These are phyloP conservation scores for Magnusiomyces magnusii DNA, from an alignment of 1,139 yeast species.

Conservation along the genomic window DNA sequence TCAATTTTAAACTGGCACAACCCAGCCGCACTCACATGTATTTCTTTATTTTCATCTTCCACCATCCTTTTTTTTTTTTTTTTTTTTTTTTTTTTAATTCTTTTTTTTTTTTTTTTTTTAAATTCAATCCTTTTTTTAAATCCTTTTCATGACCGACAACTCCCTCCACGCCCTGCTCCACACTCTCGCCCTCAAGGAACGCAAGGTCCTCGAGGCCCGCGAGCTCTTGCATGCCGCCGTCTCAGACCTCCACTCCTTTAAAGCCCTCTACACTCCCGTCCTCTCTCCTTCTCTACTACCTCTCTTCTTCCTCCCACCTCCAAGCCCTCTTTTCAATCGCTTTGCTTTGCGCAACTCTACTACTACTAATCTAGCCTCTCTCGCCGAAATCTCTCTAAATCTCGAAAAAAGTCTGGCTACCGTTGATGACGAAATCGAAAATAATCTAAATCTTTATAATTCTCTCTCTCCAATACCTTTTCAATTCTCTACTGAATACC, in stretches of 20 bases:
- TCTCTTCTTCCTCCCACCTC: background rate
- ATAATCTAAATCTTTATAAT: no score
- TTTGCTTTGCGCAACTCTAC: background rate
- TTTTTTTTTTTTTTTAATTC: no score
- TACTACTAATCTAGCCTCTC: background rate
- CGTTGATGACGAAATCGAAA: constrained; percentile 2
- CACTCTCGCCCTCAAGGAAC: constrained; percentile 33
- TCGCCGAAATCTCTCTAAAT: background rate
- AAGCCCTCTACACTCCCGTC: constrained; percentile 20
- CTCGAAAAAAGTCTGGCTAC: background rate
- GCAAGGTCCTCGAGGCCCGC: constrained; percentile 33
- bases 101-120: background rate
- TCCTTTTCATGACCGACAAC: constrained; percentile 16
- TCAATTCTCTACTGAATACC: no score
- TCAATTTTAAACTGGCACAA: background rate
- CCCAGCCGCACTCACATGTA: no score
- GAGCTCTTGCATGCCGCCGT: constrained; percentile 29
- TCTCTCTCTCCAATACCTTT: no score
- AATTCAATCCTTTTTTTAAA: background rate
- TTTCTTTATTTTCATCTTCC: background rate
- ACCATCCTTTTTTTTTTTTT: no score
- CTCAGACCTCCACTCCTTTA: constrained; percentile 24
- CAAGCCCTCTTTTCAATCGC: background rate
- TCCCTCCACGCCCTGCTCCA: constrained; percentile 31
- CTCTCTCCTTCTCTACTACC: background rate